Percentiles rank a stretch among this genome's conserved stretches.
Evolutionary conservation across 2,329 filamentous ascomycete species (phyloP).

Genomic region (Hymenoscyphus repandus): DNA sequence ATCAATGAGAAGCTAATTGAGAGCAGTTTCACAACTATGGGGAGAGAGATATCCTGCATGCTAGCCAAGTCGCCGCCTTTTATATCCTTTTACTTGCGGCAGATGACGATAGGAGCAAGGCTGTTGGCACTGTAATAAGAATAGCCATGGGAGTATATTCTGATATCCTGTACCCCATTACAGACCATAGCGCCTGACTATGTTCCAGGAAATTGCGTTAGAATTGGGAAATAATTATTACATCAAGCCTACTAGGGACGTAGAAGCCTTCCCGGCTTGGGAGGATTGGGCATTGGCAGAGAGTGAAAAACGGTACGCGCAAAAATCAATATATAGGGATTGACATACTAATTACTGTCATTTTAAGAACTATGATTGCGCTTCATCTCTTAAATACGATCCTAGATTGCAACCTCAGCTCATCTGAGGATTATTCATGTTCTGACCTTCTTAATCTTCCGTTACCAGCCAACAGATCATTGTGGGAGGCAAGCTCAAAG

Average conservation of each 20-base stretch:
- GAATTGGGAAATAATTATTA: slow-evolving; percentile 2
- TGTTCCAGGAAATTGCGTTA: slow-evolving; percentile 10
- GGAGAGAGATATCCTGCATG: slow-evolving; percentile 6
- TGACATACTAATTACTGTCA: neutral
- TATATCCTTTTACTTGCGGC: slow-evolving; percentile 14
- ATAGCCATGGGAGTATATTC: slow-evolving; percentile 11
- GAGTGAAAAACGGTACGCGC: slow-evolving; percentile 11
- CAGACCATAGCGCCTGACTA: neutral
- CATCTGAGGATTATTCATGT: neutral
- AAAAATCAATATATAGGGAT: neutral
- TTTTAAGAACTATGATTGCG: slow-evolving; percentile 9
- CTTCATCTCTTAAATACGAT: slow-evolving; percentile 12
- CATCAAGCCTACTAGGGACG: neutral
- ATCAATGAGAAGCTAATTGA: neutral
- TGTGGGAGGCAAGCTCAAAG: slow-evolving; percentile 12
- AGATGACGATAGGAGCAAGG: slow-evolving; percentile 8
- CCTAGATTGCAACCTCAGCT: slow-evolving; percentile 9
- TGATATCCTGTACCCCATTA: neutral
- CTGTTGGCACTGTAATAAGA: slow-evolving; percentile 3
- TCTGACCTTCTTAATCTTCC: slow-evolving; percentile 3
- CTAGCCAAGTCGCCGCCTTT: slow-evolving; percentile 13
- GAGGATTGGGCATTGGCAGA: slow-evolving; percentile 14
- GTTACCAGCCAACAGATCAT: slow-evolving; percentile 7
- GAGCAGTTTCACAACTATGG: slow-evolving; percentile 10
- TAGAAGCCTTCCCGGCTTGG: slow-evolving; percentile 11